Evolutionary conservation across 805 yeast species (phyloP), one percentile per base, ranked within the genome.

Genomic region (Candida koratica): DNA sequence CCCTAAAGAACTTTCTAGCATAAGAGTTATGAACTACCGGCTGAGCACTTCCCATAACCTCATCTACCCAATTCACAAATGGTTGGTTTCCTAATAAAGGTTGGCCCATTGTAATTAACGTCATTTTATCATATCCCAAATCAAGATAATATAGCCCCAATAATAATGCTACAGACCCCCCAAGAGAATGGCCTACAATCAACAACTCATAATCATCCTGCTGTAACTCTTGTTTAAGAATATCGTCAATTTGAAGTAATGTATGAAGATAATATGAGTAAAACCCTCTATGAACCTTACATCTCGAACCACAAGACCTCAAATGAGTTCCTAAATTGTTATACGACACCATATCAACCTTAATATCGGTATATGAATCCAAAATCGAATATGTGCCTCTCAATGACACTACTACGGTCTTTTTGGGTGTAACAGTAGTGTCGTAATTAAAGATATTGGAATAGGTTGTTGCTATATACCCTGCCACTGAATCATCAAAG

Each of bases 341-440:
- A 43, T 61, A 65, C 0, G 43, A 23, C 3, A 51, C 49, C 62
- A 62, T 65, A 27, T 57, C 64, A 6, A 66, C 58, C 28, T 60
- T 57, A 23, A 67, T 39, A 43, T 69, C 73, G 0, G 71, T 47
- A 15, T 58, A 52, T 4, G 69, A 53, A 42, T 69, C 73, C 17
- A 49, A 49, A 6, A 67, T 33, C 0, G 72, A 66, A n/a, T 66
- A 44, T 2, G 73, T 68, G 1, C 75, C 75, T 32, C 75, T 47
- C 13, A 68, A 50, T 1, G 71, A 56, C 0, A 69, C 43, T 9
- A 58, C 49, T 4, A 69, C 42, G 0, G 64, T 59, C 36, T 56
- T 56, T 25, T 47, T 53, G 5, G 46, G 47, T 5, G 13, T 4
- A 1, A 26, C 5, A 2, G 29, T 23, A 8, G 37, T 44, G 5